Percentiles rank a stretch among this genome's conserved stretches.
phyloP scores from a whole-genome alignment of 495 filamentous ascomycete genomes.

The Astrocystis sublimbata region DNA sequence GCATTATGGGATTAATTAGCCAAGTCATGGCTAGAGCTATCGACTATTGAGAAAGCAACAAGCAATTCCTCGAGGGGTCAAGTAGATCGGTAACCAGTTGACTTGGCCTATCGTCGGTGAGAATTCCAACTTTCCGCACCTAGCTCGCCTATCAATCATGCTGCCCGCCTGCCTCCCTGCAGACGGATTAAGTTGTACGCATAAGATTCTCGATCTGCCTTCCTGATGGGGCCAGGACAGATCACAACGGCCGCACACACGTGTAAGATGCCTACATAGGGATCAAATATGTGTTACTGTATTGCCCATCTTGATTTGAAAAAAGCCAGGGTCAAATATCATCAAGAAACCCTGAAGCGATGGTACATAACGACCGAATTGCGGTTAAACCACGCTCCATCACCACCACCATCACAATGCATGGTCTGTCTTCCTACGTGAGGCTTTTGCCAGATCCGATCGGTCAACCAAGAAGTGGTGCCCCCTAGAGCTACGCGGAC shows the following conservation, averaged over 20 bases:
- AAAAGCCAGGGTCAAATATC: not conserved
- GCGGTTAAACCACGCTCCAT: not conserved
- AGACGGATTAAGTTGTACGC: not conserved
- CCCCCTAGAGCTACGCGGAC: not conserved
- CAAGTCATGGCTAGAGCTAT: no score
- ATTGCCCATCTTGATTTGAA: not conserved
- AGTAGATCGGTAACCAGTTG: not conserved
- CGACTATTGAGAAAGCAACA: not conserved
- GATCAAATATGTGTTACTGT: not conserved
- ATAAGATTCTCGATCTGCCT: conserved; percentile 14
- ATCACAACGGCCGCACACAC: conserved; percentile 1
- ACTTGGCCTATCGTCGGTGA: not conserved
- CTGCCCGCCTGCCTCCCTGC: not conserved
- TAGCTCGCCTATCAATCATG: conserved; percentile 14
- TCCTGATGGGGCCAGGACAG: conserved; percentile 8
- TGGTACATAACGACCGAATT: no score
- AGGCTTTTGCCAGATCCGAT: not conserved
- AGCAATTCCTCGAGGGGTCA: not conserved
- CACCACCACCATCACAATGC: no score
- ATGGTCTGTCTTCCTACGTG: not conserved
- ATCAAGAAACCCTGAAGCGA: not conserved
- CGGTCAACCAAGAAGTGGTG: not conserved
- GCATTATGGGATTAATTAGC: not conserved
- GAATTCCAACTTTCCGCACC: not conserved
- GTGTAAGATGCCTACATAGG: not conserved